Evolutionary conservation across 257 asterid species (phyloP).

Genomic region (Penstemon eatonii): DNA sequence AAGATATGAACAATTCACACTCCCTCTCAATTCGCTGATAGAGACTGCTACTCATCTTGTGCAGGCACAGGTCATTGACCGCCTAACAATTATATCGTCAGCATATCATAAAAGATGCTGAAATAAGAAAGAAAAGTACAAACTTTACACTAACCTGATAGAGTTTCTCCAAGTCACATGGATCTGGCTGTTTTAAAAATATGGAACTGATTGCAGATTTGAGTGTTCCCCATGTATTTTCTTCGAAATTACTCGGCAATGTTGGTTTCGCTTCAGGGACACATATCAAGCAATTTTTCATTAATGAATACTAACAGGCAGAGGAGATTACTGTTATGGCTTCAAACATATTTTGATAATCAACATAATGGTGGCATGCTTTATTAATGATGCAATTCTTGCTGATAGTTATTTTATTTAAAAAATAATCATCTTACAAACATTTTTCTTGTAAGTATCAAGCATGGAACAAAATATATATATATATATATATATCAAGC

Average conservation of each 20-base stretch:
- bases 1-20: conserved; percentile 75
- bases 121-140: conserved; percentile 14
- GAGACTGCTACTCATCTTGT: conserved; percentile 92
- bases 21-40: conserved; percentile 83
- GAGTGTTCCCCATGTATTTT: conserved; percentile 85
- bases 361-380: no score
- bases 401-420: no score
- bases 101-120: conserved; percentile 29
- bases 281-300: conserved; percentile 27
- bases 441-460: no score
- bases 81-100: conserved; percentile 51
- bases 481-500: no score
- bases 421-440: no score
- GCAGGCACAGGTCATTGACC: conserved; percentile 88
- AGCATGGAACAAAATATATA: no score
- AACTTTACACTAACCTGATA: conserved; percentile 60
- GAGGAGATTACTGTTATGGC: no score
- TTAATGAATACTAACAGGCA: neutral
- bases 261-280: conserved; percentile 70
- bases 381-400: no score
- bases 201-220: conserved; percentile 89
- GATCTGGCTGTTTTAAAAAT: conserved; percentile 90
- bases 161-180: conserved; percentile 89
- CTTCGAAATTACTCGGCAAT: conserved; percentile 83
- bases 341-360: no score